These are phyloP conservation scores for Fusarium sp. DNA, from an alignment of 2,329 filamentous ascomycete species.

Conservation along the genomic window DNA sequence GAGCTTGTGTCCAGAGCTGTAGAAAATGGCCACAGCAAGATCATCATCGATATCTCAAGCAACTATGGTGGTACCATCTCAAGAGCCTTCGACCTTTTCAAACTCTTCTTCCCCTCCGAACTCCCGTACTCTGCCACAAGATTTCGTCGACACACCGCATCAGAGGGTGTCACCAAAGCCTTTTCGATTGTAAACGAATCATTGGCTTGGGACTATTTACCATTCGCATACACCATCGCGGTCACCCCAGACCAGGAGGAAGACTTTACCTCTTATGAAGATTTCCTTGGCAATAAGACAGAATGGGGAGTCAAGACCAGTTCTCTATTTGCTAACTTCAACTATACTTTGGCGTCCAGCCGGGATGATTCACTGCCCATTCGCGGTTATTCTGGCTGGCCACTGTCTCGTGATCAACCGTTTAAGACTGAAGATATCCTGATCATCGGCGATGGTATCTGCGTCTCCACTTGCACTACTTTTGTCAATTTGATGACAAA, in stretches of 20 bases:
- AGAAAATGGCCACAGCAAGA: conserved; percentile 54
- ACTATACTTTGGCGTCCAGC: not conserved
- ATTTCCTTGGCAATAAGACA: not conserved
- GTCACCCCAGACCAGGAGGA: not conserved
- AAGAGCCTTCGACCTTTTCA: conserved; percentile 65
- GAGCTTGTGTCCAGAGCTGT: not conserved
- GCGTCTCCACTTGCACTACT: conserved; percentile 23
- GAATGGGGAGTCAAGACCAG: not conserved
- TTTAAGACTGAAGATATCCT: conserved; percentile 22
- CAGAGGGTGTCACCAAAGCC: not conserved
- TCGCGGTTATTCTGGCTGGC: too few species aligned
- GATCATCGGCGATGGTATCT: conserved; percentile 27
- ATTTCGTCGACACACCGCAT: conserved; percentile 1
- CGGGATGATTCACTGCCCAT: not conserved
- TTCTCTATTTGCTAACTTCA: conserved; percentile 8
- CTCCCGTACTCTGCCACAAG: not conserved
- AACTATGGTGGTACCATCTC: conserved; percentile 72
- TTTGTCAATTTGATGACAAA: conserved; percentile 22
- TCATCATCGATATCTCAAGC: conserved; percentile 74
- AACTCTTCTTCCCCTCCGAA: conserved; percentile 53
- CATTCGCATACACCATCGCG: too few species aligned
- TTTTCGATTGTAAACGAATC: not conserved
- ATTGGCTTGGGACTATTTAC: not conserved
- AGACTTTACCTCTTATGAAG: not conserved
- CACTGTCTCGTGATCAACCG: too few species aligned